These are phyloP conservation scores for Tagetes patula DNA, from an alignment of 129 eudicot genomes.

Conservation along the genomic window DNA sequence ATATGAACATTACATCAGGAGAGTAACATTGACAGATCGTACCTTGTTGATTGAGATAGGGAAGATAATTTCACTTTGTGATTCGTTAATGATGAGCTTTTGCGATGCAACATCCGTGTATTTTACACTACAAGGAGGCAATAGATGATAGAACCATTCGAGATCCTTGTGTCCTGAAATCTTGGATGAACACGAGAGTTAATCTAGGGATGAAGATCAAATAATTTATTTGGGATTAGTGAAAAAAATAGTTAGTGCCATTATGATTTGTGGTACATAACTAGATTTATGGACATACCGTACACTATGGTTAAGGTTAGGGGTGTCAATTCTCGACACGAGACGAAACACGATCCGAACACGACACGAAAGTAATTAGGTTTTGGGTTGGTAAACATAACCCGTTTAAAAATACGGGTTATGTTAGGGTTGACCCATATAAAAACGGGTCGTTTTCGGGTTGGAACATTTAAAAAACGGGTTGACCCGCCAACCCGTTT, in stretches of 20 bases:
- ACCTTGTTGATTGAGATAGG: slow-evolving; percentile 39
- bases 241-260: neutral
- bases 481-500: no score
- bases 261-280: neutral
- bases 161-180: slow-evolving; percentile 7
- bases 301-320: no score
- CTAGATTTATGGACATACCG: no score
- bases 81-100: slow-evolving; percentile 8
- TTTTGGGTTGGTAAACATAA: no score
- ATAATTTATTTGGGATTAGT: slow-evolving; percentile 15
- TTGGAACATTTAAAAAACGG: no score
- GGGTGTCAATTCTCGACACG: no score
- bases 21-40: slow-evolving; percentile 17
- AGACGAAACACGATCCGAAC: no score
- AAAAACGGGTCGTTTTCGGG: no score
- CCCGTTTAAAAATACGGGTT: no score
- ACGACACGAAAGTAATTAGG: no score
- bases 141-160: neutral
- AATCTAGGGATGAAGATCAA: slow-evolving; percentile 18
- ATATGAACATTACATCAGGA: neutral
- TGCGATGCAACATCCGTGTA: neutral
- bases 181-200: slow-evolving; percentile 30
- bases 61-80: slow-evolving; percentile 6
- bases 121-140: neutral
- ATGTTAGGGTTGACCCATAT: no score